Conservation (phyloP, 805 yeast genomes). For the Phaffomyces thermotolerans region DNA sequence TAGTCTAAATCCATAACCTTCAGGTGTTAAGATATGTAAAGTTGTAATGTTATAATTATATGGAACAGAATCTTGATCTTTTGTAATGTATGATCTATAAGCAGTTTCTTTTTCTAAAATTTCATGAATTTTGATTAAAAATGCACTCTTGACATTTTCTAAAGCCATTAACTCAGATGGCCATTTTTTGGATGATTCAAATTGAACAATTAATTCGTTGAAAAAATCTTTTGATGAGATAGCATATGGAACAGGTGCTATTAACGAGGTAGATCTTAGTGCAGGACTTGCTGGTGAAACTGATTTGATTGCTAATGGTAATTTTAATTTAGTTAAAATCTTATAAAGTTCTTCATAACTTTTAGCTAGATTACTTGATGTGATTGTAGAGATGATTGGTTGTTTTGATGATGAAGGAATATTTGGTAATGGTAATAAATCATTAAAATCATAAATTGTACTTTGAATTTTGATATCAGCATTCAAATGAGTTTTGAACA, state of each 20-base stretch:
- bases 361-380: slow-evolving; percentile 36
- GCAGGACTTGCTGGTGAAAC: slow-evolving; percentile 69
- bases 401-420: slow-evolving; percentile 50
- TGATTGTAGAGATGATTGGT: slow-evolving; percentile 36
- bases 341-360: slow-evolving; percentile 57
- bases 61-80: slow-evolving; percentile 59
- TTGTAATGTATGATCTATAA: slow-evolving; percentile 53
- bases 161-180: slow-evolving; percentile 84
- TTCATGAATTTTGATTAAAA: slow-evolving; percentile 63
- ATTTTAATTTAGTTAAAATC: slow-evolving; percentile 36
- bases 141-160: slow-evolving; percentile 88
- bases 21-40: slow-evolving; percentile 70
- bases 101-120: slow-evolving; percentile 37
- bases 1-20: slow-evolving; percentile 80
- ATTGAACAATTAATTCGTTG: slow-evolving; percentile 75
- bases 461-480: slow-evolving; percentile 27
- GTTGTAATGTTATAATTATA: slow-evolving; percentile 51
- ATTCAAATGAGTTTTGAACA: slow-evolving; percentile 56
- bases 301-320: slow-evolving; percentile 69
- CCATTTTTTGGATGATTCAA: slow-evolving; percentile 90
- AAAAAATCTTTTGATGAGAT: slow-evolving; percentile 67
- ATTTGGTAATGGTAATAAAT: slow-evolving; percentile 51
- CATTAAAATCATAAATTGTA: slow-evolving; percentile 39
- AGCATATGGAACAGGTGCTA: slow-evolving; percentile 80
- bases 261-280: slow-evolving; percentile 66